Base-by-base conservation (phyloP, 306 rosid species). In the Trifolium fragiferum region DNA sequence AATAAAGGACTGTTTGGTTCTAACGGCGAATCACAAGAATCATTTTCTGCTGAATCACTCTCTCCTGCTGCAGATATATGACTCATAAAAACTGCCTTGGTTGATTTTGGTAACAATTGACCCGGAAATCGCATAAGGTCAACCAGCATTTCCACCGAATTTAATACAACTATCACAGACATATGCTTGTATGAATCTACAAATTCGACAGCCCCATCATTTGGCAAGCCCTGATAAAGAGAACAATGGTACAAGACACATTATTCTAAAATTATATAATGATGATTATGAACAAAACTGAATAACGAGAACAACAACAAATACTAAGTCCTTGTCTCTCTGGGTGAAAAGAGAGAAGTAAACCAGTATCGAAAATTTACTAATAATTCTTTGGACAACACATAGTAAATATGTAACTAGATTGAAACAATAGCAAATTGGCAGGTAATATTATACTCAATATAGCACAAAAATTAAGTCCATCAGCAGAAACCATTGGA, bases 1-100 rank as follows among this genome's bases (percentile, higher is more conserved):
- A 84, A 95, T 61, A 95, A 87, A 78, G 99, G 99, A 79, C 98
- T 95, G 76, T 95, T 95, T n/a, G 99, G 99, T 80, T 95, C 99
- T 57, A 95, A 77, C 7, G 99, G 98, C 6, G 99, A 95, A 84
- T 95, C 99, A 81, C 99, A 95, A n/a, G 99, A 95, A 71, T 95
- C 99, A 61, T 95, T 92, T 85, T 95, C 99, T 6, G 99, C 99
- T 60, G 98, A 92, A 86, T 95, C 99, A 76, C 99, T 95, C 84
- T 95, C 99, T 72, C 97, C 99, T n/a, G 93, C 99, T 10, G 91
- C 90, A 9, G 97, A 87, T 78, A 95, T 77, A 87, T 92, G 99
- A 58, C 90, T 86, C 99, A 95, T 89, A 66, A 87, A 86, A 78
- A 95, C 85, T 73, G 97, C 90, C 81, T 89, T 92, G 70, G 98